Base-by-base conservation (phyloP, 2,329 filamentous ascomycete species). In the Sporothrix luriei region DNA sequence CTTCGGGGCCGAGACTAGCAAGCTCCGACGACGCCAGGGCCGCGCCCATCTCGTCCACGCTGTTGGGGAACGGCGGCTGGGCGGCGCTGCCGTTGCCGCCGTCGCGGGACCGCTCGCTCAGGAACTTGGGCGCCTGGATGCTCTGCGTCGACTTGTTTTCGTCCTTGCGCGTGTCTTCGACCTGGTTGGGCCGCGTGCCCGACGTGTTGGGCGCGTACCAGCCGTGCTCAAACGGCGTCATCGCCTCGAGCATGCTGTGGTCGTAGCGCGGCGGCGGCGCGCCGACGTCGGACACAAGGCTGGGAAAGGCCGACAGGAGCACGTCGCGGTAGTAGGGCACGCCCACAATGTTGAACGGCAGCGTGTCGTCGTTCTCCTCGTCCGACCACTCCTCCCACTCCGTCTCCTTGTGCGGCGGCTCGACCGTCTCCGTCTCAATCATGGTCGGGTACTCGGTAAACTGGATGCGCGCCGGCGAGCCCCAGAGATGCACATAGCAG, bases 301-400 rank as follows among this genome's bases (percentile, higher is more conserved):
- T 89, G 33, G 95, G 93, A 93, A 94, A 97, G 49, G 92, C 90
- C 2, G 95, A 99, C 49, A 97, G 84, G 13, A 99, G 84, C 16
- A 87, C 84, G 72, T 98, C 94, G 72, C 94, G 88, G 78, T 99
- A 99, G 78, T 94, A 96, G 1, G 95, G 94, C 86, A 99, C 90
- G 13, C 95, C 96, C 66, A 98, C 84, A 46, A 89, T 87, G 79
- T 90, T 98, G 54, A 99, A 78, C 0, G 95, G 93, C 5, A 90
- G 92, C 9, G 26, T 52, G n/a, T 75, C 73, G n/a, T 72, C 73
- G 40, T 69, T 70, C 52, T 74, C 73, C 6, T 73, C 71, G 52
- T 74, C 73, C 2, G 73, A 74, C 72, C 72, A 73, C 13, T 70
- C 73, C 48, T 73, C 73, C 73, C 73, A 74, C 43, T 70, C 70